phyloP scores from a whole-genome alignment of 257 asterid genomes.

The Ophiorrhiza pumila region DNA sequence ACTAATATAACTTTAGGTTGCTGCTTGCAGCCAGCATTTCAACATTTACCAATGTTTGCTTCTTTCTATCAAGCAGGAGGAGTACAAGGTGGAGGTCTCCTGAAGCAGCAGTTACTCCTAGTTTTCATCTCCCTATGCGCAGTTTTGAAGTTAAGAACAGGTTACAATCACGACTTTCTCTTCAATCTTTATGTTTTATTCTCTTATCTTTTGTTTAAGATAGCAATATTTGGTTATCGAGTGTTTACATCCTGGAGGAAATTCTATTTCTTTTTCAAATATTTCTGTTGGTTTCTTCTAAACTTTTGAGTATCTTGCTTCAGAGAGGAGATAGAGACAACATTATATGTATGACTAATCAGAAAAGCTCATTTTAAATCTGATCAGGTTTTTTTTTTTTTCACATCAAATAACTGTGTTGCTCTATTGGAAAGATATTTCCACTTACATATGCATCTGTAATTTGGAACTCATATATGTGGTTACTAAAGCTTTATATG shows the following conservation, averaged over 20 bases:
- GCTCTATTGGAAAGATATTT: not conserved
- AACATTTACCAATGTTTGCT: conserved; percentile 7
- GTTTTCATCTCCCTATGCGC: conserved; percentile 83
- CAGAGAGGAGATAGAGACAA: not conserved
- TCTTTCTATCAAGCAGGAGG: conserved; percentile 37
- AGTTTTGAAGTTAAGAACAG: conserved; percentile 82
- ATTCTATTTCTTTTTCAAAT: not conserved
- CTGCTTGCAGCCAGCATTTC: not conserved
- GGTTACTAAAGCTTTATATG: not conserved
- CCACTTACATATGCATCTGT: not conserved
- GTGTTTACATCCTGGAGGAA: not conserved
- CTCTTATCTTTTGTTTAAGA: not conserved
- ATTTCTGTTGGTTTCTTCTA: not conserved
- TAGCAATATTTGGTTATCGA: not conserved
- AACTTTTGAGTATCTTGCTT: not conserved
- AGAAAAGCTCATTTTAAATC: not conserved
- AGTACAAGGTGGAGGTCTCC: conserved; percentile 58
- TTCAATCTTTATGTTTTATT: not conserved
- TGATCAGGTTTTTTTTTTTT: not conserved
- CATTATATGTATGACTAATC: not conserved
- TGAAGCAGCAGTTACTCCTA: conserved; percentile 63
- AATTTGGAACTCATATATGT: not conserved
- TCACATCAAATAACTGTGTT: not conserved
- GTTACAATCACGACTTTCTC: conserved; percentile 23
- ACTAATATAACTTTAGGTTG: not conserved